Percentiles rank a stretch among this genome's conserved stretches.
These are phyloP conservation scores for Macrophomina tecta DNA, from an alignment of 2,329 filamentous ascomycete species.

Conservation along the genomic window DNA sequence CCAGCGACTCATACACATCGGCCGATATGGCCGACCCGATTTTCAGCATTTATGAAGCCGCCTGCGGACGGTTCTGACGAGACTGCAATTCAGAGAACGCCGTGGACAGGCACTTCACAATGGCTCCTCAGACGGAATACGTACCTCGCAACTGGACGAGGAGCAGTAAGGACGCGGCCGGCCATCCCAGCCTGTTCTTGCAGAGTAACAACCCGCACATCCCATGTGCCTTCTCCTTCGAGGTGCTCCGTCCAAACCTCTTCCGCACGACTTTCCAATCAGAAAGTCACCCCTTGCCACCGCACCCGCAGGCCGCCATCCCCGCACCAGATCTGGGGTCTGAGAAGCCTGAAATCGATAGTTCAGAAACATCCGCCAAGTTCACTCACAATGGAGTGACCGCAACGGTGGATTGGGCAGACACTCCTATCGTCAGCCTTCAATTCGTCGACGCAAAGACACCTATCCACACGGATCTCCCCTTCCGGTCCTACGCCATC, in stretches of 20 bases:
- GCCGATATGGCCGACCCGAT: not conserved
- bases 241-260: constrained; percentile 65
- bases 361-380: constrained; percentile 44
- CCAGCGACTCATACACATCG: not conserved
- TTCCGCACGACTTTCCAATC: constrained; percentile 74
- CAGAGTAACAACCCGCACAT: constrained; percentile 3
- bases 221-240: constrained; percentile 61
- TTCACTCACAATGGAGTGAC: constrained; percentile 58
- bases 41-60: not conserved
- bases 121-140: constrained; percentile 12
- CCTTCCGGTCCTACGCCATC: constrained; percentile 68
- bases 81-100: not conserved
- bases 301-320: constrained; percentile 65
- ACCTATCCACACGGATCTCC: constrained; percentile 67
- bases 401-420: constrained; percentile 64
- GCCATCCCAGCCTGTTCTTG: not conserved
- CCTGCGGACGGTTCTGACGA: not conserved
- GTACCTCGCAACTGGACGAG: not conserved
- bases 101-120: not conserved
- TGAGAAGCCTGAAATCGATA: constrained; percentile 39
- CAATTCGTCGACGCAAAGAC: constrained; percentile 54
- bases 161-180: not conserved
- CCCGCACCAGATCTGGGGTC: constrained; percentile 47
- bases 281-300: constrained; percentile 65
- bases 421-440: constrained; percentile 64